These are phyloP conservation scores for Penicillium sp. DNA, from an alignment of 2,329 filamentous ascomycete species.

Conservation along the genomic window DNA sequence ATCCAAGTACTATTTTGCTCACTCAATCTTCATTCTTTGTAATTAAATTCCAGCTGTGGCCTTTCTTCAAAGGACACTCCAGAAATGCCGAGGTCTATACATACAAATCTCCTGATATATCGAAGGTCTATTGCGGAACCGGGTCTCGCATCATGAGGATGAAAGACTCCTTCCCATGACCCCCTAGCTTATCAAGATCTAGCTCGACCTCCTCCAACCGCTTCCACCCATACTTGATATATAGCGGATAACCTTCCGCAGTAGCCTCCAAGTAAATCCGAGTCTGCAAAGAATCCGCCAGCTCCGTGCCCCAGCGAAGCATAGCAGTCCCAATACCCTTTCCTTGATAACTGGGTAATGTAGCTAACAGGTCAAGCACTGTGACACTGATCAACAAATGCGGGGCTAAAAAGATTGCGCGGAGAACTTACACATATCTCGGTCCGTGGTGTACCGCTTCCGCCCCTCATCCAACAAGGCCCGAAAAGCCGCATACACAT, in stretches of 20 bases:
- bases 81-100: too few species aligned
- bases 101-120: too few species aligned
- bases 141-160: slow-evolving; percentile 30
- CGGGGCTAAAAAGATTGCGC: neutral
- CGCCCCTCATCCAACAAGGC: slow-evolving; percentile 17
- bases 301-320: slow-evolving; percentile 50
- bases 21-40: too few species aligned
- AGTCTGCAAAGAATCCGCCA: slow-evolving; percentile 46
- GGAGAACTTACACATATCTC: slow-evolving; percentile 25
- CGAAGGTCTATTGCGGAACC: neutral
- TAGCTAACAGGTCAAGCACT: slow-evolving; percentile 51
- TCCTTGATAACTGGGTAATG: slow-evolving; percentile 46
- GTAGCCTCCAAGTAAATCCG: slow-evolving; percentile 56
- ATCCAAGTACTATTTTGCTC: too few species aligned
- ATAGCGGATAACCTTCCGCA: slow-evolving; percentile 48
- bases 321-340: slow-evolving; percentile 48
- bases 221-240: slow-evolving; percentile 52
- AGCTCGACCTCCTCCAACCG: slow-evolving; percentile 40
- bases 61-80: too few species aligned
- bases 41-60: too few species aligned
- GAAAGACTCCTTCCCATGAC: slow-evolving; percentile 19
- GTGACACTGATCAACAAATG: neutral
- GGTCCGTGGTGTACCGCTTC: slow-evolving; percentile 18
- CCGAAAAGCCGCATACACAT: slow-evolving; percentile 26
- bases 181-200: slow-evolving; percentile 33